Evolutionary conservation across 306 rosid genomes (phyloP), one percentile per base, ranked within the genome.

Genomic region (Aeschynomene evenia): DNA sequence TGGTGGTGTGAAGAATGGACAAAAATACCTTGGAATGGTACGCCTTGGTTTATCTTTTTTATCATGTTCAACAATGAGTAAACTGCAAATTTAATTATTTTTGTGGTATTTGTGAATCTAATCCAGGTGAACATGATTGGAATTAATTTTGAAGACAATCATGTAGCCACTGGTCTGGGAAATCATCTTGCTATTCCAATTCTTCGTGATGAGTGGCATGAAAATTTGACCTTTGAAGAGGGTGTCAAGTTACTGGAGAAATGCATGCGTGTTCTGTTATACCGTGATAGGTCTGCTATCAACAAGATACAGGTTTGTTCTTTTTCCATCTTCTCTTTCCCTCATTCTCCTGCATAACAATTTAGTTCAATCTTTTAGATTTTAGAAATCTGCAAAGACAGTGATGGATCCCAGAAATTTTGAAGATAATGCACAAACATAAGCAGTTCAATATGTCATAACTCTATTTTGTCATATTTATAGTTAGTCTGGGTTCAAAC

Each of bases 121-220:
- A 39, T 78, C 20, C 83, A 94, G 99, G 99, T 88, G 67, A 90
- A 70, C 85, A 94, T 94, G 99, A 94, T 94, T 50, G 99, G 99
- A 24, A 77, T 91, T 40, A 87, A 81, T 77, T 94, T 79, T 36
- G 97, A 91, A 77, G 99, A 94, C 76, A 66, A 85, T 63, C 97
- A 93, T 77, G 96, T 93, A 26, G 93, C 98, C 12, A 90, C 97
- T 7, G 98, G 98, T 20, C 90, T 91, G 71, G 99, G 99, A 13
- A 91, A 91, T 73, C 99, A 94, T 71, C 96, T 94, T 59, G 96
- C 99, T 33, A 84, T 92, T 49, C 99, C 99, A 46, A 85, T 94
- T 82, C 99, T 91, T 50, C 99, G 97, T 49, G 99, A 88, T 6
- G 99, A 91, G 81, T 94, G 99, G 99, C 89, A 85, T 65, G 96